Conservation (phyloP, 2,329 filamentous ascomycete species). For the Exophiala bonariae region DNA sequence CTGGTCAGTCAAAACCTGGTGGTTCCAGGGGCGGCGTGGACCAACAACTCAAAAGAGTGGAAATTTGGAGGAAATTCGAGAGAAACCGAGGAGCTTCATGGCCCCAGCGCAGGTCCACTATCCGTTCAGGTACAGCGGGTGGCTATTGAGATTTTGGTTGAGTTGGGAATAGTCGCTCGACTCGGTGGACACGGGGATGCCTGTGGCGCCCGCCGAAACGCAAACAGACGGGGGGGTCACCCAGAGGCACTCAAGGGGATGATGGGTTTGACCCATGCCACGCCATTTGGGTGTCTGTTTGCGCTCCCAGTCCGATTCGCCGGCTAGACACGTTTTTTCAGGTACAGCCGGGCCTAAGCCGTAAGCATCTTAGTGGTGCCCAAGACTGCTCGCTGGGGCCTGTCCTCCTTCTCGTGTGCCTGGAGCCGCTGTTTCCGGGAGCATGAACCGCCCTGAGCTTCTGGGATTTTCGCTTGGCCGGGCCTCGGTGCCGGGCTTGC, state of each 20-base stretch:
- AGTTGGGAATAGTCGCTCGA: slow-evolving; percentile 1
- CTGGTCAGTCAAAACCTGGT: too few species aligned
- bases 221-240: not conserved
- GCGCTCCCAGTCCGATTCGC: slow-evolving; percentile 13
- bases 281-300: not conserved
- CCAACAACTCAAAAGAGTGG: slow-evolving; percentile 3
- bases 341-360: slow-evolving; percentile 16
- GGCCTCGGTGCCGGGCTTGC: not conserved
- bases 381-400: slow-evolving; percentile 13
- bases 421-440: slow-evolving; percentile 1
- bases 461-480: not conserved
- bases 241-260: too few species aligned
- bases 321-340: slow-evolving; percentile 14
- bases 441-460: not conserved
- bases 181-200: not conserved
- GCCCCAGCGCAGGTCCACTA: not conserved
- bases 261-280: too few species aligned
- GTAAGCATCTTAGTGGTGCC: slow-evolving; percentile 14
- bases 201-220: slow-evolving; percentile 1
- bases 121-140: not conserved
- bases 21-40: too few species aligned
- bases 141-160: not conserved
- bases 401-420: too few species aligned
- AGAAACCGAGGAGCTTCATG: slow-evolving; percentile 15
- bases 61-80: slow-evolving; percentile 11